Evolutionary conservation across 148 eudicot species (phyloP).

Genomic region (Bassia scoparia): DNA sequence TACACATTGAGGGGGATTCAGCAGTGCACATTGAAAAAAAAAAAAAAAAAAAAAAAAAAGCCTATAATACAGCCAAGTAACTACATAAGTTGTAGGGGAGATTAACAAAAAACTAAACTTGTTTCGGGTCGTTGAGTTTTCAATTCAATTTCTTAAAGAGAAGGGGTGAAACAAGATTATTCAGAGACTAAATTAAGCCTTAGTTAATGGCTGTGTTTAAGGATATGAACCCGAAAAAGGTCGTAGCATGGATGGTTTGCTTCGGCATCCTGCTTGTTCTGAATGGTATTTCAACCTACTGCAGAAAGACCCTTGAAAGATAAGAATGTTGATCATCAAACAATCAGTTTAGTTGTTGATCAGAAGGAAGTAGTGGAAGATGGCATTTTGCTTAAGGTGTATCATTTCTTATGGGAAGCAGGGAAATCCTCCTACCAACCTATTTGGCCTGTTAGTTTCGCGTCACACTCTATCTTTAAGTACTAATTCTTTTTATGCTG

Average conservation of each 20-base stretch:
- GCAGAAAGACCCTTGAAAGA: slow-evolving; percentile 45
- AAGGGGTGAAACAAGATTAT: background rate
- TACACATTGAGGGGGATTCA: background rate
- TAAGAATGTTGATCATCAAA: slow-evolving; percentile 8
- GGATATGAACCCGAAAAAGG: slow-evolving; percentile 11
- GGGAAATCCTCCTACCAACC: slow-evolving; percentile 47
- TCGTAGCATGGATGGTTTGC: slow-evolving; percentile 30
- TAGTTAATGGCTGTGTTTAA: slow-evolving; percentile 19
- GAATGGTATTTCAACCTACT: slow-evolving; percentile 19
- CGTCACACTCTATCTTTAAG: background rate
- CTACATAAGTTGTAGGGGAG: slow-evolving; percentile 4
- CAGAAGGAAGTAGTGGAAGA: slow-evolving; percentile 18
- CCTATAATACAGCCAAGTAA: slow-evolving; percentile 19
- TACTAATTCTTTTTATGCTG: background rate
- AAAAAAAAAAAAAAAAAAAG: background rate
- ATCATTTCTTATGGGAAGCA: slow-evolving; percentile 45
- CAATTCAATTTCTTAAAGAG: background rate
- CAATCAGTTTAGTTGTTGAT: slow-evolving; percentile 17
- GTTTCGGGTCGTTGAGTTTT: background rate
- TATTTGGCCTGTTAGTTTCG: slow-evolving; percentile 51
- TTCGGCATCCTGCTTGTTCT: slow-evolving; percentile 27
- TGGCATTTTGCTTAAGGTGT: slow-evolving; percentile 25
- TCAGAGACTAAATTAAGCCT: background rate
- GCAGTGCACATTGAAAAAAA: background rate
- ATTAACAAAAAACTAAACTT: background rate